Conservation (phyloP, 208 protist species). For the Naegleria lovaniensis region DNA sequence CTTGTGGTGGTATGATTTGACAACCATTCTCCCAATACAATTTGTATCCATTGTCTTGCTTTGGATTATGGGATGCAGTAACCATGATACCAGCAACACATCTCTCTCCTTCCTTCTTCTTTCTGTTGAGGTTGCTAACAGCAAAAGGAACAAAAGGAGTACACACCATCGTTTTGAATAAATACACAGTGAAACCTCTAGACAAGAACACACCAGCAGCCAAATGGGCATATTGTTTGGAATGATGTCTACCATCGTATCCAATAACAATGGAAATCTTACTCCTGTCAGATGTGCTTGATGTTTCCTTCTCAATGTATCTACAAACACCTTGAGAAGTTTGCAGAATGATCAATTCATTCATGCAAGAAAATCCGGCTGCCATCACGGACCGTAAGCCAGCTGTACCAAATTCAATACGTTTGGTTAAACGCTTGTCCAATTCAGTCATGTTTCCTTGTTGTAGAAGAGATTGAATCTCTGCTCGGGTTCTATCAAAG, state of each 20-base stretch:
- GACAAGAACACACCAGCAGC: conserved; percentile 74
- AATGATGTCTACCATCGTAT: conserved; percentile 89
- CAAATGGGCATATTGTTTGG: conserved; percentile 69
- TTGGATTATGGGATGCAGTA: conserved; percentile 98
- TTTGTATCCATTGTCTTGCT: conserved; percentile 98
- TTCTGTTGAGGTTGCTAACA: conserved; percentile 45
- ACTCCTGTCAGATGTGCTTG: background rate
- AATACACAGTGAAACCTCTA: conserved; percentile 65
- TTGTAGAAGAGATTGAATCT: conserved; percentile 6
- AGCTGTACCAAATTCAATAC: conserved; percentile 89
- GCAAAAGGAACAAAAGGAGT: conserved; percentile 84
- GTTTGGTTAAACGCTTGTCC: conserved; percentile 55
- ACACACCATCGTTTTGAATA: conserved; percentile 67
- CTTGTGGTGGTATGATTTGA: conserved; percentile 88
- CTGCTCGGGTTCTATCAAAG: background rate
- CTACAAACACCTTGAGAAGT: conserved; percentile 73
- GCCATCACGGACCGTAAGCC: conserved; percentile 84
- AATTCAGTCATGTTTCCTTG: conserved; percentile 34
- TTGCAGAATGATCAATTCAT: conserved; percentile 89
- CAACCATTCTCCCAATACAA: conserved; percentile 91
- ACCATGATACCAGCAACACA: conserved; percentile 87
- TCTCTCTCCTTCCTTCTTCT: background rate
- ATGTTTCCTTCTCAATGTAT: conserved; percentile 46
- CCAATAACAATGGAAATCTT: conserved; percentile 68
- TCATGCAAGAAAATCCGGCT: conserved; percentile 86